phyloP scores from a whole-genome alignment of 1,284 basidiomycete genomes.

The Pseudozyma flocculosa region DNA sequence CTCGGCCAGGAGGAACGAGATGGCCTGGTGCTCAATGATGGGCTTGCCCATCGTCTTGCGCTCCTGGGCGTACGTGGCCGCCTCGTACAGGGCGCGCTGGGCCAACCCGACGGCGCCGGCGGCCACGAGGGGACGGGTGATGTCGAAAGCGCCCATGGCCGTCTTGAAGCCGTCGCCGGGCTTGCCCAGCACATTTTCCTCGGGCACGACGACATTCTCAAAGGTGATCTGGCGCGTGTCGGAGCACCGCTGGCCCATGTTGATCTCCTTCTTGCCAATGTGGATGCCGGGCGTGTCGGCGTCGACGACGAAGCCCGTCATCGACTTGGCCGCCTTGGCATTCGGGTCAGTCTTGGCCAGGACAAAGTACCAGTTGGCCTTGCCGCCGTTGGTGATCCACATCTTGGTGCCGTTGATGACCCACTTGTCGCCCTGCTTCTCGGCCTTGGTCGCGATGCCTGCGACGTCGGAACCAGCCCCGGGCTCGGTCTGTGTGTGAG shows the following conservation, averaged over 20 bases:
- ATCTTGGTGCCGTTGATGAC: slow-evolving; percentile 63
- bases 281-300: slow-evolving; percentile 62
- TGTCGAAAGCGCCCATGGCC: slow-evolving; percentile 65
- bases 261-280: slow-evolving; percentile 63
- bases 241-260: slow-evolving; percentile 66
- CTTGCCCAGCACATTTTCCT: slow-evolving; percentile 62
- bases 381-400: slow-evolving; percentile 62
- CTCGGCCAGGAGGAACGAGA: slow-evolving; percentile 65
- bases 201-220: slow-evolving; percentile 62
- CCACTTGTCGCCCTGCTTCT: slow-evolving; percentile 63
- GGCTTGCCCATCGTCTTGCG: slow-evolving; percentile 65
- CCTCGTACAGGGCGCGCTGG: slow-evolving; percentile 63
- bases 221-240: slow-evolving; percentile 65
- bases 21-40: slow-evolving; percentile 65
- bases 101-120: slow-evolving; percentile 64
- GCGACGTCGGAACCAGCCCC: slow-evolving; percentile 65
- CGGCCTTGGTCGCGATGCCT: slow-evolving; percentile 59
- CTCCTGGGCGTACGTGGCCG: slow-evolving; percentile 63
- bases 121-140: slow-evolving; percentile 62
- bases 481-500: slow-evolving; percentile 59
- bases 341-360: slow-evolving; percentile 63
- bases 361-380: slow-evolving; percentile 65
- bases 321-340: slow-evolving; percentile 61
- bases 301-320: slow-evolving; percentile 65
- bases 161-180: slow-evolving; percentile 65